Evolutionary conservation across 441 rosid genomes (phyloP).

Genomic region (Eruca vesicaria): DNA sequence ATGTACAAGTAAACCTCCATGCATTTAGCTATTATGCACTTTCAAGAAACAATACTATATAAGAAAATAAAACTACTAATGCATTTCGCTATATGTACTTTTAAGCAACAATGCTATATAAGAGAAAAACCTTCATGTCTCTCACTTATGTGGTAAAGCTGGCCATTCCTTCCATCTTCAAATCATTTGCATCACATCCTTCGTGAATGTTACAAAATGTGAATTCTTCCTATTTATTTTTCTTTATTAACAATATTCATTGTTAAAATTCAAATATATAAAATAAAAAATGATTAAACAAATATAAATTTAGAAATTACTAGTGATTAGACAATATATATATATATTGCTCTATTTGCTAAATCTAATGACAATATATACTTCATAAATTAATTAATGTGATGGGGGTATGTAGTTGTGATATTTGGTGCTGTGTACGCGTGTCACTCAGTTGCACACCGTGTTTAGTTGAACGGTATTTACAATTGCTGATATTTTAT

Average conservation of each 20-base stretch:
- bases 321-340: neutral
- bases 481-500: neutral
- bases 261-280: neutral
- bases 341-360: neutral
- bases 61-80: neutral
- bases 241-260: neutral
- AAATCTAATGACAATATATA: neutral
- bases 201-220: neutral
- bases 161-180: neutral
- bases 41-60: neutral
- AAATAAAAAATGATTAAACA: neutral
- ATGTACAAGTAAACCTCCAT: neutral
- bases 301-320: neutral
- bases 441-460: neutral
- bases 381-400: neutral
- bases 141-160: neutral
- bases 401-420: neutral
- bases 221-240: neutral
- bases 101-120: neutral
- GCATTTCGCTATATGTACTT: neutral
- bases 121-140: neutral
- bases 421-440: constrained; percentile 1
- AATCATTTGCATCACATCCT: neutral
- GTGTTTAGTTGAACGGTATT: constrained; percentile 5
- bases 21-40: neutral